Percentiles rank a stretch among this genome's conserved stretches.
Evolutionary conservation across 305 asterid species (phyloP).

Genomic region (Andrographis paniculata): DNA sequence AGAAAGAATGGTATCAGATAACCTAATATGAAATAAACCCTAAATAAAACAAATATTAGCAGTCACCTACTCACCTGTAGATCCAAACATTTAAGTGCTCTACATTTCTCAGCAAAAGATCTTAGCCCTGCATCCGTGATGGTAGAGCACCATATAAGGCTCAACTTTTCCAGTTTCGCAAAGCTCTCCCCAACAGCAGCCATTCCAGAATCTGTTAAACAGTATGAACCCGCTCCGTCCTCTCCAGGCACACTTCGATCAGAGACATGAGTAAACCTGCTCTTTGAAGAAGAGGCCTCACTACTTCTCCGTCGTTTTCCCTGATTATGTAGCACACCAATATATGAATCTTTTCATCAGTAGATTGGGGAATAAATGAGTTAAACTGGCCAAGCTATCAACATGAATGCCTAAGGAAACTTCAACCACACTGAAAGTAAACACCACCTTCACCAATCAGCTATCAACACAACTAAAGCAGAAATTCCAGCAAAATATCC

Average conservation of each 20-base stretch:
- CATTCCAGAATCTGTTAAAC: slow-evolving; percentile 75
- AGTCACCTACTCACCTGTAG: slow-evolving; percentile 56
- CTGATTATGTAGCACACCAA: slow-evolving; percentile 27
- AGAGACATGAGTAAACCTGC: slow-evolving; percentile 28
- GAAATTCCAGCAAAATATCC: neutral
- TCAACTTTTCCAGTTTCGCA: slow-evolving; percentile 64
- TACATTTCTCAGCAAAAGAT: slow-evolving; percentile 61
- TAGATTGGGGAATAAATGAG: too few species aligned
- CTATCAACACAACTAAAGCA: neutral
- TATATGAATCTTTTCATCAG: too few species aligned
- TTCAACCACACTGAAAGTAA: neutral
- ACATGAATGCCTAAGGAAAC: slow-evolving; percentile 2
- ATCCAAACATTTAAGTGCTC: slow-evolving; percentile 59
- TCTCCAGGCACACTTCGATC: slow-evolving; percentile 37
- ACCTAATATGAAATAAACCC: too few species aligned
- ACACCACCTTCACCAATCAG: neutral
- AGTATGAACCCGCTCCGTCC: slow-evolving; percentile 30
- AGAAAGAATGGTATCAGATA: too few species aligned
- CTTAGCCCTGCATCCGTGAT: slow-evolving; percentile 58
- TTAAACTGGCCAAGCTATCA: neutral
- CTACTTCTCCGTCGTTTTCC: slow-evolving; percentile 37
- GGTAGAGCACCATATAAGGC: slow-evolving; percentile 86
- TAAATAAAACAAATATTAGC: neutral
- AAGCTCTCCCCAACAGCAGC: slow-evolving; percentile 57
- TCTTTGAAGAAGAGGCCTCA: slow-evolving; percentile 26